phyloP scores from a whole-genome alignment of 2,329 filamentous ascomycete species.

The Ophiostoma fasciatum region DNA sequence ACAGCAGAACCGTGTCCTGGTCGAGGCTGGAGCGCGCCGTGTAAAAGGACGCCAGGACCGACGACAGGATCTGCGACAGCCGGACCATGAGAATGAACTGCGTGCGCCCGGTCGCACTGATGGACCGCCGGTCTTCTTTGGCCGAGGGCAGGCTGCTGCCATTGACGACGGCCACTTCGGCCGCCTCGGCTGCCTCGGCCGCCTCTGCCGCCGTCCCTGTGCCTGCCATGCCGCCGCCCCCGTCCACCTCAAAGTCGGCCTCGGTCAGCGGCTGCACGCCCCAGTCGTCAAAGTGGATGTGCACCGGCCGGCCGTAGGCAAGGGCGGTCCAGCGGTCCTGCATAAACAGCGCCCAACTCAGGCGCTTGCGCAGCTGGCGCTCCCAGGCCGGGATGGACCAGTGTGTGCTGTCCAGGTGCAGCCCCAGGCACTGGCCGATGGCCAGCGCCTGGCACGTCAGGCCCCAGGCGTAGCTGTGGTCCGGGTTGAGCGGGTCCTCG shows the following conservation, averaged over 20 bases:
- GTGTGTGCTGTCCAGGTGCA: slow-evolving; percentile 38
- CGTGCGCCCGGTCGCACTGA: slow-evolving; percentile 22
- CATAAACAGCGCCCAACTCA: slow-evolving; percentile 46
- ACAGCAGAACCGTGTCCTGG: slow-evolving; percentile 21
- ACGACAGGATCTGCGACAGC: slow-evolving; percentile 30
- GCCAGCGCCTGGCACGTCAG: slow-evolving; percentile 31
- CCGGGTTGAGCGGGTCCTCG: slow-evolving; percentile 20
- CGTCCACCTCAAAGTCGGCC: slow-evolving; percentile 13
- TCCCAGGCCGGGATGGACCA: slow-evolving; percentile 46
- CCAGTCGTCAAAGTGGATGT: slow-evolving; percentile 36
- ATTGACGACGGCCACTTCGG: too few relatives aligned
- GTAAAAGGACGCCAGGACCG: slow-evolving; percentile 30
- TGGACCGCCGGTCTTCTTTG: slow-evolving; percentile 17
- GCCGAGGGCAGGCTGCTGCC: too few relatives aligned
- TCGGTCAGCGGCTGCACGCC: slow-evolving; percentile 19
- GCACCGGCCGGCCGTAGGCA: slow-evolving; percentile 35
- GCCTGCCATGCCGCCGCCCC: slow-evolving; percentile 8
- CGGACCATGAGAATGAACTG: slow-evolving; percentile 31
- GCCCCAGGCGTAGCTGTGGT: slow-evolving; percentile 21
- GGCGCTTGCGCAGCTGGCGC: slow-evolving; percentile 36
- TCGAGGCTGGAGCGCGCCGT: slow-evolving; percentile 18
- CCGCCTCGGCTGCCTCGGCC: too few relatives aligned
- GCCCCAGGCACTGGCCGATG: slow-evolving; percentile 35
- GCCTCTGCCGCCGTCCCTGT: too few relatives aligned
- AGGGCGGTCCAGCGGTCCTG: slow-evolving; percentile 44